Base-by-base conservation (phyloP, 2,329 filamentous ascomycete genomes). In the Cercospora berteroae region DNA sequence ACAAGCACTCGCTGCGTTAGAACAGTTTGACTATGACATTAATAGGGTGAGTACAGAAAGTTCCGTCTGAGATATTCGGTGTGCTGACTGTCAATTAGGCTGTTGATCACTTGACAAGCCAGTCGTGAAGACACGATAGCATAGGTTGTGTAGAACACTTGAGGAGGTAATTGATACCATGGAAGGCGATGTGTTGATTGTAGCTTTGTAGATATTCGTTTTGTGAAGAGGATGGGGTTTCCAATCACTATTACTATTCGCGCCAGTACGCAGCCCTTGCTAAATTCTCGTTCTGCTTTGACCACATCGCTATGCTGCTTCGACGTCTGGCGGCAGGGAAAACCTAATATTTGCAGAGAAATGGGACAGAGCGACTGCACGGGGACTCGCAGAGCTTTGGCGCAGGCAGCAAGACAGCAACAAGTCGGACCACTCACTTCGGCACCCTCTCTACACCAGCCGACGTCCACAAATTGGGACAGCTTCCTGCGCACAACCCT, bases 1-100 rank as follows among this genome's bases (percentile, higher is more conserved):
- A 7, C 88, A 92, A 60, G 91, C 93, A 16, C 81, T 97, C 39
- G 84, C 84, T 60, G 94, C 95, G 25, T 81, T 98, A 77, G 94
- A 98, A 83, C 94, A 94, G 79, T 97, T 91, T 78, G 93, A 98
- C 81, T 97, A 98, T 81, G 95, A 97, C 79, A 86, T 97, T 77
- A 93, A 97, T 80, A 93, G 92, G 87, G 94, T 97, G 81, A 82
- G 88, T 83, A 48, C 31, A 42, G 18, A 56, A 36, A 12, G 27
- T 44, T 25, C 12, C 9, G 1, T 18, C 3, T 6, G 33, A n/a
- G 18, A 44, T 50, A 13, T 39, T 18, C 31, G 9, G 12, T 29
- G 13, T 42, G 27, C 67, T 64, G 20, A 69, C 52, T 27, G 3
- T 7, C 9, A 9, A 48, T 4, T 33, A 72, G 70, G 70, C 70